Evolutionary conservation across 2,329 filamentous ascomycete genomes (phyloP).

Genomic region (Aspergillus novofumigatus): DNA sequence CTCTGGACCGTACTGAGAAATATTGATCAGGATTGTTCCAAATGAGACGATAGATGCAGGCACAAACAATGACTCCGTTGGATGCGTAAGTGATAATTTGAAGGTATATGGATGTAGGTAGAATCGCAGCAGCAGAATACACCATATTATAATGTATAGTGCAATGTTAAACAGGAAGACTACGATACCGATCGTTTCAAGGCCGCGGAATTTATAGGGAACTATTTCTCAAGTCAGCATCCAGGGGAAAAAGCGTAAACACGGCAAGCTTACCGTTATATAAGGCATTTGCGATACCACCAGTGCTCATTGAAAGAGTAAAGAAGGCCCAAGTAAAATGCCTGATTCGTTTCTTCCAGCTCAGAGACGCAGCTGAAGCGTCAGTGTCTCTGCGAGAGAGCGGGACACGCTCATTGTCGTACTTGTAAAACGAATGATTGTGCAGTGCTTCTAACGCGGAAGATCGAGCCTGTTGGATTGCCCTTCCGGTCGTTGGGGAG

Average conservation of each 20-base stretch:
- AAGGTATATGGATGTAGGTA: constrained; percentile 67
- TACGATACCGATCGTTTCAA: constrained; percentile 56
- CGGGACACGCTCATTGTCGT: constrained; percentile 9
- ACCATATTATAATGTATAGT: constrained; percentile 60
- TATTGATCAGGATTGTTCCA: constrained; percentile 73
- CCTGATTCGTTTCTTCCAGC: constrained; percentile 53
- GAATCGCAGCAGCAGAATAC: constrained; percentile 65
- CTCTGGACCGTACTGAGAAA: constrained; percentile 70
- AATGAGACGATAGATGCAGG: constrained; percentile 65
- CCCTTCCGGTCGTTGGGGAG: constrained; percentile 9
- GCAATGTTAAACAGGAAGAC: constrained; percentile 62
- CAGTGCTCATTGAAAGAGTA: constrained; percentile 63
- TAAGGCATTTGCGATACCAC: constrained; percentile 57
- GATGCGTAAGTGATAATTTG: constrained; percentile 66
- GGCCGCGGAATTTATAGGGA: constrained; percentile 53
- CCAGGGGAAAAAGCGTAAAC: neutral
- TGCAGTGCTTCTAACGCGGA: constrained; percentile 27
- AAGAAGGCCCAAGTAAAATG: constrained; percentile 78
- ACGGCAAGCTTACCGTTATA: constrained; percentile 45
- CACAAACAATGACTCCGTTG: constrained; percentile 73
- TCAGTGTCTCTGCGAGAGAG: neutral
- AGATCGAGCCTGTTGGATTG: constrained; percentile 22
- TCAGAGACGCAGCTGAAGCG: constrained; percentile 23
- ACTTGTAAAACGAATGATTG: constrained; percentile 16
- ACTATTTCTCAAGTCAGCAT: constrained; percentile 31